Evolutionary conservation across 495 filamentous ascomycete species (phyloP), one percentile per base, ranked within the genome.

Genomic region (Penicillium flavigenum): DNA sequence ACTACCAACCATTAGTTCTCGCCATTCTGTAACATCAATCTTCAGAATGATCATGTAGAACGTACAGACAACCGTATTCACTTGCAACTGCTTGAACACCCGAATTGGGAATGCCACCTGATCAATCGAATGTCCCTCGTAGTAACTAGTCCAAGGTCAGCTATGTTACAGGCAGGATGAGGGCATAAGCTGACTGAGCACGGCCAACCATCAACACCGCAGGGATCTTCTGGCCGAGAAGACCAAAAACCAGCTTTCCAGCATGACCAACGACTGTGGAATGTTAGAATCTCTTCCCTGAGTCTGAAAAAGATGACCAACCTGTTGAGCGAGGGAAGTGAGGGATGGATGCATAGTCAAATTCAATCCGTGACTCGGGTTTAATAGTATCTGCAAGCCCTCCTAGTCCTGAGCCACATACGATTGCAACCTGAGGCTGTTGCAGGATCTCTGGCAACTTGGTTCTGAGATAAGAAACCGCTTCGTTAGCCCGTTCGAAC

Each of bases 401-500:
- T 20, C 86, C 86, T 14, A 92, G 71, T 14, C 88, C 88, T 51
- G 86, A 88, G 19, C 88, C 88, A 67, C 88, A 90, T 39, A 91
- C 81, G 58, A 92, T 87, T 14, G 84, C 88, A 52, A 90, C 75
- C 44, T 72, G 71, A 20, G 88, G 87, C 12, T 71, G 63, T 49
- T 78, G 71, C 26, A 90, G 63, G 10, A 62, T 47, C 26, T 64
- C 55, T 11, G 84, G 83, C 16, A 83, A 65, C 36, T 55, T 36
- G 36, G 63, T 49, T 56, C 65, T 71, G 16, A 83, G 58, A 34
- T 68, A 77, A 17, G 62, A 52, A 31, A 63, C 68, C 0, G 80
- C 70, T 54, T 81, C 79, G 9, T 59, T 66, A 14, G 75, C 74
- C 38, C 66, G 69, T 17, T 75, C 64, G 58, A 74, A 69, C 14